Evolutionary conservation across 306 rosid species (phyloP), one percentile per base, ranked within the genome.

Genomic region (Morella rubra): DNA sequence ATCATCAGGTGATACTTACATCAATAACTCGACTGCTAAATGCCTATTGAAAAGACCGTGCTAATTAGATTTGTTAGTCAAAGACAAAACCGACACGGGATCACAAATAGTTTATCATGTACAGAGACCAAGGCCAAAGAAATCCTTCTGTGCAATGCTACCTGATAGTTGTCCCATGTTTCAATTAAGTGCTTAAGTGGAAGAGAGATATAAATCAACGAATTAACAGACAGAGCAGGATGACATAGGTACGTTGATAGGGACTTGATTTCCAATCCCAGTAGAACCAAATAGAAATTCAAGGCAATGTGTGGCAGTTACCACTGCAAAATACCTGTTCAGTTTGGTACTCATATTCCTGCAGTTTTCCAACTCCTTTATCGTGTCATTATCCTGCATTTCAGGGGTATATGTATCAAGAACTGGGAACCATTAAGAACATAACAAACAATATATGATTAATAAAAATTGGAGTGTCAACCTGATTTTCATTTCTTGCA

Each of bases 301-400:
- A 18, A 8, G 24, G 24, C 46, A n/a, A 65, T 42, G 69, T 62
- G 46, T 65, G 41, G 71, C 49, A 16, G 24, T 13, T 15, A 15
- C 47, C 12, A 16, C 5, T 37, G 69, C 8, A 51, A 16, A 27
- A n/a, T 75, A 90, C 97, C 92, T 83, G 4, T 87, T 88, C 80
- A 86, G 71, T 70, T 85, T 87, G 83, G 88, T 85, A 85, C 90
- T 90, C 92, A 85, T 83, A 69, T 76, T 85, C 78, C 77, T 83
- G 82, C 93, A 90, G 73, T 86, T 85, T 85, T 87, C 89, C 80
- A 89, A 78, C 79, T 86, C 90, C 83, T 80, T 87, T 58, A 78
- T 62, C 12, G 81, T 81, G 59, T 79, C 82, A 24, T 47, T 80
- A 62, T 82, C 89, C 96, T 91, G 93, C 84, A 86, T 74, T 77